Percentiles rank a stretch among this genome's conserved stretches.
These are phyloP conservation scores for Quercus aquifolioides DNA, from an alignment of 306 rosid genomes.

Conservation along the genomic window DNA sequence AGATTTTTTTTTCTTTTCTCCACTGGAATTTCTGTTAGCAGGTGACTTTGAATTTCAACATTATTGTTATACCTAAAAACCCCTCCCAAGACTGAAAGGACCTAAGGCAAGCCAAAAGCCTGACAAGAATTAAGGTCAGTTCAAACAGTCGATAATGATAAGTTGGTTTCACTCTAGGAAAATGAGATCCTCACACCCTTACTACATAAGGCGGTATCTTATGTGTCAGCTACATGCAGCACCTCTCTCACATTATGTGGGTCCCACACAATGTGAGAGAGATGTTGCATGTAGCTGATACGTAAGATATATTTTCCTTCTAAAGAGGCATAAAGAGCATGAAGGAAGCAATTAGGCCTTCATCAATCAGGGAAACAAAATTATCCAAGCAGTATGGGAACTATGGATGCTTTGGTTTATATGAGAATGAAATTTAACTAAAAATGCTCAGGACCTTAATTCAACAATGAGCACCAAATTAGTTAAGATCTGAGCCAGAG, in stretches of 20 bases:
- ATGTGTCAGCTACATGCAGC: too few species aligned
- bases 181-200: neutral
- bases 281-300: too few species aligned
- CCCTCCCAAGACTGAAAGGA: neutral
- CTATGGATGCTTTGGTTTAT: neutral
- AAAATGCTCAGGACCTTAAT: neutral
- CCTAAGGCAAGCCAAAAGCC: neutral
- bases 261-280: too few species aligned
- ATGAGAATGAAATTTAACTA: neutral
- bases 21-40: neutral
- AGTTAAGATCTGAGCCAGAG: neutral
- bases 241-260: too few species aligned
- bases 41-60: neutral
- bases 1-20: neutral
- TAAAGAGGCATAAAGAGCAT: too few species aligned
- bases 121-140: neutral
- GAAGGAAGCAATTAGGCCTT: neutral
- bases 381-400: neutral
- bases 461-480: neutral
- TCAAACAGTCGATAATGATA: neutral
- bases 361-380: neutral
- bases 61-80: neutral
- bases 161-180: neutral
- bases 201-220: neutral
- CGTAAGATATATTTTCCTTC: too few species aligned